Conservation (phyloP, 805 yeast genomes). For the Yarrowia hollandica region DNA sequence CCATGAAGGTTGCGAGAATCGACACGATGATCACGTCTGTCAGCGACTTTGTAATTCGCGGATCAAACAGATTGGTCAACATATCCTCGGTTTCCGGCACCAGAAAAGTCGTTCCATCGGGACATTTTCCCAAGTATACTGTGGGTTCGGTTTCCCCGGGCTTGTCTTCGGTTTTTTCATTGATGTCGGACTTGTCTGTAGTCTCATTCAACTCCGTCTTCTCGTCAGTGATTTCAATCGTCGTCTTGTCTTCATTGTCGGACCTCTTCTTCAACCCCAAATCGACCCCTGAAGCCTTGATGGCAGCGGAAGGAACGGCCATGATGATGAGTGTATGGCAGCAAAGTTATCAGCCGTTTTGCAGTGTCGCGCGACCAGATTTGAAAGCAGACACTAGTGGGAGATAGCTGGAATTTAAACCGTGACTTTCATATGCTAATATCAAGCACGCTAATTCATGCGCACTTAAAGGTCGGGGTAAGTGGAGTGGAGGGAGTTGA, state of each 20-base stretch:
- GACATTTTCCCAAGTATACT: slow-evolving; percentile 36
- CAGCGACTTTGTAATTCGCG: slow-evolving; percentile 64
- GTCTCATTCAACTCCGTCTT: not conserved
- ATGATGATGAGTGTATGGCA: not conserved
- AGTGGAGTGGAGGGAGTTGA: too few relatives aligned
- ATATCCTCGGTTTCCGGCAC: slow-evolving; percentile 75
- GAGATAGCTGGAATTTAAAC: slow-evolving; percentile 2
- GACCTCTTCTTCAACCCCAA: not conserved
- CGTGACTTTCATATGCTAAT: slow-evolving; percentile 4
- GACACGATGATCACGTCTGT: slow-evolving; percentile 62
- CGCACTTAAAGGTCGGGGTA: too few relatives aligned
- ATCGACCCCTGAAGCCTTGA: slow-evolving; percentile 17
- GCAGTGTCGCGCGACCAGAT: slow-evolving; percentile 13
- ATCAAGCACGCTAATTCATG: too few relatives aligned
- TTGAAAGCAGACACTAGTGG: not conserved
- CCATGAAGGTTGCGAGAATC: slow-evolving; percentile 44
- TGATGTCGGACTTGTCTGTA: not conserved
- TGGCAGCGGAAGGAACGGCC: slow-evolving; percentile 25
- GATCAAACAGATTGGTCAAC: slow-evolving; percentile 79
- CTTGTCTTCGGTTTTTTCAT: too few relatives aligned
- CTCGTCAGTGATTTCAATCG: not conserved
- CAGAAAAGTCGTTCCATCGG: slow-evolving; percentile 40
- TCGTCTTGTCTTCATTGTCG: not conserved
- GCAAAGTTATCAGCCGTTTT: too few relatives aligned
- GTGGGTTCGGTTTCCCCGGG: not conserved